phyloP scores from a whole-genome alignment of 306 rosid species.

The Rosa lucieae region DNA sequence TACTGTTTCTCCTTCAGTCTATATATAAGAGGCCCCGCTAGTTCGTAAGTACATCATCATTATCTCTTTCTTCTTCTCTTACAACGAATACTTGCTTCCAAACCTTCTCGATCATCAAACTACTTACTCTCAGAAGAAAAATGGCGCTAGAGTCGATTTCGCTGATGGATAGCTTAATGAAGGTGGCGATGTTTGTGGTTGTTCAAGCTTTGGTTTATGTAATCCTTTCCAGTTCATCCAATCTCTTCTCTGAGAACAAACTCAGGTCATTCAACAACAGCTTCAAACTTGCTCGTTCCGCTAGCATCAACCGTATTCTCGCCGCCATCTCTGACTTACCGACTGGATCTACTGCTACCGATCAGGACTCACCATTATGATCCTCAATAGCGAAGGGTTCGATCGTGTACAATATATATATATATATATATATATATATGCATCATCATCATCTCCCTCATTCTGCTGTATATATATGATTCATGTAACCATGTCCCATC shows the following conservation, averaged over 20 bases:
- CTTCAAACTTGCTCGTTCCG: no score
- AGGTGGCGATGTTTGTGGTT: constrained; percentile 19
- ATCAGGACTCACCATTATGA: not conserved
- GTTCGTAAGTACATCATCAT: not conserved
- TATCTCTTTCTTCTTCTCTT: not conserved
- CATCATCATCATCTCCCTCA: not conserved
- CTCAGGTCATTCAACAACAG: constrained; percentile 23
- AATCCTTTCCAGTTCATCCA: constrained; percentile 31
- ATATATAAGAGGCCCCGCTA: not conserved
- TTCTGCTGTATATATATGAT: no score
- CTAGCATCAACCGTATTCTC: constrained; percentile 14
- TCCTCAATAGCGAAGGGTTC: not conserved
- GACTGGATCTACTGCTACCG: not conserved
- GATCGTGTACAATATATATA: no score
- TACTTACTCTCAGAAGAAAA: not conserved
- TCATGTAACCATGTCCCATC: not conserved
- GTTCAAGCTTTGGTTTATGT: constrained; percentile 31
- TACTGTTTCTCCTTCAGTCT: not conserved
- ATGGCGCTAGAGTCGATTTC: not conserved
- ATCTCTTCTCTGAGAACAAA: constrained; percentile 26
- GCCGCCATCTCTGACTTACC: constrained; percentile 29
- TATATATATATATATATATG: no score
- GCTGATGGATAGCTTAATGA: constrained; percentile 15
- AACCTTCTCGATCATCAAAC: not conserved
- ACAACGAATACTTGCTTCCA: not conserved